phyloP scores from a whole-genome alignment of 352 stramenopile species.

The Bremia lactucae region DNA sequence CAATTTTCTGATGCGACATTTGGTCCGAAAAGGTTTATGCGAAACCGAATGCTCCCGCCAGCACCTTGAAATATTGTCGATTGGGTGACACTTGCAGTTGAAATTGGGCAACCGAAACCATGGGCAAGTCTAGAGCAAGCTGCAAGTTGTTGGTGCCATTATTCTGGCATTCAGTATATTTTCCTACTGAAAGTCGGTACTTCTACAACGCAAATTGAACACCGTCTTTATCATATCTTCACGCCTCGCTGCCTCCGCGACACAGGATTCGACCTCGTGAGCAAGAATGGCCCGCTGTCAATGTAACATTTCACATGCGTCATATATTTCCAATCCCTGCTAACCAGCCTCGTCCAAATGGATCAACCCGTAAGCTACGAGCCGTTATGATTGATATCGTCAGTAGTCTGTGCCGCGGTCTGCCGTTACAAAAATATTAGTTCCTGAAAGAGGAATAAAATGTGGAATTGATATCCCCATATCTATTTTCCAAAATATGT shows the following conservation, averaged over 20 bases:
- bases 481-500: too few relatives aligned
- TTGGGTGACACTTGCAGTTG: slow-evolving; percentile 1
- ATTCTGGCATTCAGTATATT: slow-evolving; percentile 6
- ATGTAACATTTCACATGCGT: slow-evolving; percentile 5
- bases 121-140: background rate
- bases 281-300: background rate
- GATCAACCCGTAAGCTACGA: background rate
- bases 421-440: too few relatives aligned
- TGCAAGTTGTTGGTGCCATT: slow-evolving; percentile 2
- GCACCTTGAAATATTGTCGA: slow-evolving; percentile 1
- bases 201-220: background rate
- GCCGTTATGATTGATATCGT: background rate
- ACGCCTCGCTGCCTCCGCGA: background rate
- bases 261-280: slow-evolving; percentile 3
- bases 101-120: background rate
- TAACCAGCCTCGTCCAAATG: background rate
- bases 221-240: slow-evolving; percentile 1
- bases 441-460: too few relatives aligned
- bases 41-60: background rate
- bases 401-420: too few relatives aligned
- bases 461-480: too few relatives aligned
- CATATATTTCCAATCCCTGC: background rate
- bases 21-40: too few relatives aligned
- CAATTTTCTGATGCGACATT: too few relatives aligned
- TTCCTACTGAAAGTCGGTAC: slow-evolving; percentile 7